These are phyloP conservation scores for Pulveroboletus sp. DNA, from an alignment of 768 basidiomycete species.

Conservation along the genomic window DNA sequence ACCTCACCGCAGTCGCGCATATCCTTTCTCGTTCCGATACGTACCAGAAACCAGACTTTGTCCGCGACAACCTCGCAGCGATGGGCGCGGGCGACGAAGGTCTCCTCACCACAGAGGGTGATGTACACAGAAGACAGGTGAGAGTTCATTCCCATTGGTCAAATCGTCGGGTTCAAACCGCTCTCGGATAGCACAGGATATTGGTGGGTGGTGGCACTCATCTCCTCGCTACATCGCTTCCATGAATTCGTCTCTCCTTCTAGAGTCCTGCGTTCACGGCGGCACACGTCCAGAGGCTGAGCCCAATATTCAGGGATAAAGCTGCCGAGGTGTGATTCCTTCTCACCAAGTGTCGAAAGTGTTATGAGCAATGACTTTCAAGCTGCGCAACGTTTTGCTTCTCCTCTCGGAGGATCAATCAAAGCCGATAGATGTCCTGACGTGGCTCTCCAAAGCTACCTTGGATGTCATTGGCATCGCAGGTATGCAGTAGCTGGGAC, in stretches of 20 bases:
- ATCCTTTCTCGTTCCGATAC: conserved; percentile 56
- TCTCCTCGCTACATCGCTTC: neutral
- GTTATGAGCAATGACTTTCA: neutral
- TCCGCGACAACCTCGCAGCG: conserved; percentile 46
- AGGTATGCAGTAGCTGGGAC: conserved; percentile 32
- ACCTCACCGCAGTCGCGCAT: conserved; percentile 54
- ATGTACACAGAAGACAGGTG: conserved; percentile 54
- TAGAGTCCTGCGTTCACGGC: conserved; percentile 54
- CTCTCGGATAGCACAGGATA: conserved; percentile 43
- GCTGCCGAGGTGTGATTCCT: conserved; percentile 44
- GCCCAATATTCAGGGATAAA: conserved; percentile 59
- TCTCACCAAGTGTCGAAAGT: neutral
- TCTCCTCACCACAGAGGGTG: conserved; percentile 52
- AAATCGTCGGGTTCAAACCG: neutral
- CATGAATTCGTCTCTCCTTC: neutral
- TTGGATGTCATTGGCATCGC: conserved; percentile 78
- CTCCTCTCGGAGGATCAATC: conserved; percentile 20
- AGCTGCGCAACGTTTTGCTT: conserved; percentile 49
- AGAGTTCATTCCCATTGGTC: neutral
- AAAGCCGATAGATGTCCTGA: conserved; percentile 51
- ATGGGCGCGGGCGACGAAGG: conserved; percentile 53
- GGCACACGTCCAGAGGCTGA: conserved; percentile 45
- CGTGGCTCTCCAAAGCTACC: conserved; percentile 65
- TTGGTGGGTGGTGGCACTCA: conserved; percentile 36
- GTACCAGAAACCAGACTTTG: conserved; percentile 62